phyloP scores from a whole-genome alignment of 139 green algal genomes.

The Spirogloea muscicola region DNA sequence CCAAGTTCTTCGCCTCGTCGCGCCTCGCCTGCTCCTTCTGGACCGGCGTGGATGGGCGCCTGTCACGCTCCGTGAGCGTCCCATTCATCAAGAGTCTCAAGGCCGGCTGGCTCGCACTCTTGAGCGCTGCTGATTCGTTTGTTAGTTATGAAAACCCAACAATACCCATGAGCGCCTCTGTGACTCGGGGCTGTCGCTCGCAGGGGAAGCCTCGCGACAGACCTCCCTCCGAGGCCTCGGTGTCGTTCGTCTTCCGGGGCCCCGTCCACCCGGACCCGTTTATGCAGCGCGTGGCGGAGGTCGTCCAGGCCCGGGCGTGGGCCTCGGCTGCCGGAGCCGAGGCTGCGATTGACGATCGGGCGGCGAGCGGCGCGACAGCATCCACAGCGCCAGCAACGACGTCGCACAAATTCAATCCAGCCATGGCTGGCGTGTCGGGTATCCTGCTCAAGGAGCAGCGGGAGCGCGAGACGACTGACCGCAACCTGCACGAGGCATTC shows the following conservation, averaged over 20 bases:
- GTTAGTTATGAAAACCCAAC: not conserved
- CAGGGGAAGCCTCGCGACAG: not conserved
- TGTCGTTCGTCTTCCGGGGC: not conserved
- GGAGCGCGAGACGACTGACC: constrained; percentile 8
- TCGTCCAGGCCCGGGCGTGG: constrained; percentile 21
- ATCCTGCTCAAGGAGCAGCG: constrained; percentile 33
- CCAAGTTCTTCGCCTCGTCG: constrained; percentile 29
- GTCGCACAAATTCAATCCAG: constrained; percentile 15
- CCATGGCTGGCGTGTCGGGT: constrained; percentile 34
- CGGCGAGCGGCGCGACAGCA: not conserved
- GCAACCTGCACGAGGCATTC: constrained; percentile 38
- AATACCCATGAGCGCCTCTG: not conserved
- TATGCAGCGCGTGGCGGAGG: constrained; percentile 8
- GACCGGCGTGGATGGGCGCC: not conserved
- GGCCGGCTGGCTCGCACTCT: not conserved
- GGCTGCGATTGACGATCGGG: not conserved
- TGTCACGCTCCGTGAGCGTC: not conserved
- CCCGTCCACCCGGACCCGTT: constrained; percentile 1
- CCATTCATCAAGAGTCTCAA: not conserved
- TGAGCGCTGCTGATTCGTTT: not conserved
- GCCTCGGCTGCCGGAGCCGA: not conserved
- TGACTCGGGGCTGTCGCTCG: not conserved
- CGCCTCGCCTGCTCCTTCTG: constrained; percentile 3
- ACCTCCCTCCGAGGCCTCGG: not conserved
- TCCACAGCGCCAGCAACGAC: not conserved